Evolutionary conservation across 805 yeast genomes (phyloP), one percentile per base, ranked within the genome.

Genomic region (Suhomyces faveliae): DNA sequence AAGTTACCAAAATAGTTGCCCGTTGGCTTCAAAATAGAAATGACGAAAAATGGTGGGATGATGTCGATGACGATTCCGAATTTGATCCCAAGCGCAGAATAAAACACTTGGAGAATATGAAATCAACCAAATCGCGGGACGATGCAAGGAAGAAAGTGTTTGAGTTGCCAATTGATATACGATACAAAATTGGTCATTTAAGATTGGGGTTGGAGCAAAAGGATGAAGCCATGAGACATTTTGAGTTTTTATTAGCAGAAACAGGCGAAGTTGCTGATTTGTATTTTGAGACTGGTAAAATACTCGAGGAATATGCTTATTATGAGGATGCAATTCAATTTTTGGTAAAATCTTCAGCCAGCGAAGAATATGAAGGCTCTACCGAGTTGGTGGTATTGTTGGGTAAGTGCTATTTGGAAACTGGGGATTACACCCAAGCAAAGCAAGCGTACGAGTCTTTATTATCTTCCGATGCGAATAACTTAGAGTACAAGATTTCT

Each of bases 11-110:
- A 55, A 69, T 77, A 23, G 85, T 87, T 9, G 80, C 96, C 0
- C 72, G 99, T 51, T 90, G 96, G 94, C 78, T 92, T 12, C 89
- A 85, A 50, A 72, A 71, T 11, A 77, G 99, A 52, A 81, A 75
- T 35, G 70, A 69, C 23, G 88, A 85, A 59, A 63, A 65, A 0
- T 83, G 79, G 71, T 87, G 92, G 92, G 83, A 81, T 52, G 84
- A 80, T 6, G 55, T 58, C 4, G 70, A 68, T 12, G 84, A 83
- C 52, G 98, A 92, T 63, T 70, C 87, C 0, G 98, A 92, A 64
- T 92, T 85, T 67, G 97, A 92, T 62, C 79, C 74, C 20, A 75
- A 95, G 59, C 70, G 95, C 52, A 70, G 95, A 51, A 65, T 68
- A 30, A 77, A 74, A 39, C 42, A 51, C 4, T 21, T 63, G 4